Conservation (phyloP, 2,329 filamentous ascomycete species). For the Cladophialophora yegresii region DNA sequence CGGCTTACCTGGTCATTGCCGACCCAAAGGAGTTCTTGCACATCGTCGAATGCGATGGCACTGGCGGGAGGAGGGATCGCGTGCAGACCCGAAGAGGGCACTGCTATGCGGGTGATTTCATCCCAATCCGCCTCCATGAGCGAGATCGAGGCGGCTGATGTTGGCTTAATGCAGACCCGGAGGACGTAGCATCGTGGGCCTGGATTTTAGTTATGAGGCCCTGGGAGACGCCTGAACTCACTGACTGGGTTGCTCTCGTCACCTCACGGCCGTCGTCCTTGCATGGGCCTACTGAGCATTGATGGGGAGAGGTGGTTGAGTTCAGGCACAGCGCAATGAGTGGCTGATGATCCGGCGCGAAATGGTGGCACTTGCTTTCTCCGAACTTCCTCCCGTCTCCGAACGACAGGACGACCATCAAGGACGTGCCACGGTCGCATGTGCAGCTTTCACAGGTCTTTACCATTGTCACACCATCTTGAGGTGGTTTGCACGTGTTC, state of each 20-base stretch:
- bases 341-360: constrained; percentile 2
- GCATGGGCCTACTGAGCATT: background rate
- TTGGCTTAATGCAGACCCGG: constrained; percentile 19
- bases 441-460: background rate
- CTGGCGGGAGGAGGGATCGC: constrained; percentile 70
- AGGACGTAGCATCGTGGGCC: constrained; percentile 23
- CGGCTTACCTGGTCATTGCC: constrained; percentile 79
- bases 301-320: background rate
- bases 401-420: background rate
- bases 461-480: background rate
- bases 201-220: background rate
- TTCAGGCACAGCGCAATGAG: background rate
- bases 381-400: background rate
- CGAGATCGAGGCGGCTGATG: constrained; percentile 11
- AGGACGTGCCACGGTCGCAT: background rate
- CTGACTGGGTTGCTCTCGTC: background rate
- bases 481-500: background rate
- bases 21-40: constrained; percentile 87
- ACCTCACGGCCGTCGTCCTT: background rate
- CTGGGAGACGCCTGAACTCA: background rate
- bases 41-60: constrained; percentile 83
- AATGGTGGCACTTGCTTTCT: background rate
- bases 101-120: constrained; percentile 77
- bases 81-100: constrained; percentile 74
- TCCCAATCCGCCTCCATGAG: constrained; percentile 53